Percentiles rank a stretch among this genome's conserved stretches.
phyloP scores from a whole-genome alignment of 2,329 filamentous ascomycete genomes.

The Aspergillus aculeatinus region DNA sequence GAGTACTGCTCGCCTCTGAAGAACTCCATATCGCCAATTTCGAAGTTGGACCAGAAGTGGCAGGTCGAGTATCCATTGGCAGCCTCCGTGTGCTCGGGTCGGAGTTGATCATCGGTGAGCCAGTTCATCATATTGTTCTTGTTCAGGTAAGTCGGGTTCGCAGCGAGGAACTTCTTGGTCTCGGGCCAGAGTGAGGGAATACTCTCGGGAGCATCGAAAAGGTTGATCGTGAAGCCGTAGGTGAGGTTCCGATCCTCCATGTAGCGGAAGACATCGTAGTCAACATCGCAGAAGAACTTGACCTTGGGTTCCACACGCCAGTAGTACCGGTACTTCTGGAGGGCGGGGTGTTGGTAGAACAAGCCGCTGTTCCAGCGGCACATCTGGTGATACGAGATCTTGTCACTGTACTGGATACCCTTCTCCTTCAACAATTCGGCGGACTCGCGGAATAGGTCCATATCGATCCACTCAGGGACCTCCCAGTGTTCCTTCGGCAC shows the following conservation, averaged over 20 bases:
- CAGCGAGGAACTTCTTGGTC: conserved; percentile 82
- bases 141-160: conserved; percentile 78
- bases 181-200: conserved; percentile 94
- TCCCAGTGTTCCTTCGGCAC: conserved; percentile 97
- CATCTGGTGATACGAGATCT: conserved; percentile 96
- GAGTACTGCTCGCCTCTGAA: conserved; percentile 89
- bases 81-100: conserved; percentile 75
- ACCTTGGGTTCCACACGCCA: conserved; percentile 99
- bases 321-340: conserved; percentile 82
- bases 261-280: conserved; percentile 97
- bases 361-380: conserved; percentile 98
- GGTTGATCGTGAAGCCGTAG: conserved; percentile 96
- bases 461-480: conserved; percentile 86
- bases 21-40: conserved; percentile 89
- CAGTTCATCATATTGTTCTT: conserved; percentile 83
- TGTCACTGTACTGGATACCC: conserved; percentile 84
- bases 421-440: conserved; percentile 78
- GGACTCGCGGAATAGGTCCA: conserved; percentile 80
- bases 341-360: conserved; percentile 93
- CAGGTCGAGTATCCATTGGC: conserved; percentile 96
- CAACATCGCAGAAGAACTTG: conserved; percentile 97
- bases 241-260: conserved; percentile 99
- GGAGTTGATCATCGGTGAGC: conserved; percentile 73
- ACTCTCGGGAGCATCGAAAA: conserved; percentile 87
- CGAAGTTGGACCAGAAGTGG: conserved; percentile 99